These are phyloP conservation scores for Botrytis pseudocinerea DNA, from an alignment of 2,329 filamentous ascomycete genomes.

Conservation along the genomic window DNA sequence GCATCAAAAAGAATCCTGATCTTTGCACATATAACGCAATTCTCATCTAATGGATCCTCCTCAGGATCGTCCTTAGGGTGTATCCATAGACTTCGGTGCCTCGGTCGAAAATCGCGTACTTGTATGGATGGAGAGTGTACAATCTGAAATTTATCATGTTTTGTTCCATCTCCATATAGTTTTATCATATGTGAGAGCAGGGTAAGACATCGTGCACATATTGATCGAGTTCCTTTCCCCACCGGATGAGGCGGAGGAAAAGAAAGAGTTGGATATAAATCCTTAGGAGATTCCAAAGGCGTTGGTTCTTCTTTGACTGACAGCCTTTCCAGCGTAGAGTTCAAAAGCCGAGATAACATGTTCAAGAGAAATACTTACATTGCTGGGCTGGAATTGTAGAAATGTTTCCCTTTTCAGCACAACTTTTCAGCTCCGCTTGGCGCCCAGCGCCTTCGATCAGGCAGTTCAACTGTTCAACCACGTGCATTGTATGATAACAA, in stretches of 20 bases:
- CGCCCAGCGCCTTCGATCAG: background rate
- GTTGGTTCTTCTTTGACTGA: background rate
- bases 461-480: background rate
- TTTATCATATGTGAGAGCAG: background rate
- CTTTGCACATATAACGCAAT: background rate
- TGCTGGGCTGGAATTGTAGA: background rate
- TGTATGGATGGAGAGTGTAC: background rate
- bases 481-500: background rate
- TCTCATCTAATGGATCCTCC: background rate
- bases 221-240: background rate
- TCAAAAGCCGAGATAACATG: background rate
- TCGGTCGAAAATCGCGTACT: background rate
- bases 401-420: background rate
- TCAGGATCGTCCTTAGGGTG: background rate
- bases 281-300: background rate
- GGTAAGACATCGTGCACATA: constrained; percentile 3
- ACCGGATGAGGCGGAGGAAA: background rate
- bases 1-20: background rate
- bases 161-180: background rate
- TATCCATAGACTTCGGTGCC: background rate
- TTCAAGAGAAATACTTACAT: background rate
- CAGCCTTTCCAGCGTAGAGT: background rate
- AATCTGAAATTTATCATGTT: background rate
- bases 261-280: background rate
- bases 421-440: background rate